Evolutionary conservation across 2,329 filamentous ascomycete genomes (phyloP).

Genomic region (Exophiala bonariae): DNA sequence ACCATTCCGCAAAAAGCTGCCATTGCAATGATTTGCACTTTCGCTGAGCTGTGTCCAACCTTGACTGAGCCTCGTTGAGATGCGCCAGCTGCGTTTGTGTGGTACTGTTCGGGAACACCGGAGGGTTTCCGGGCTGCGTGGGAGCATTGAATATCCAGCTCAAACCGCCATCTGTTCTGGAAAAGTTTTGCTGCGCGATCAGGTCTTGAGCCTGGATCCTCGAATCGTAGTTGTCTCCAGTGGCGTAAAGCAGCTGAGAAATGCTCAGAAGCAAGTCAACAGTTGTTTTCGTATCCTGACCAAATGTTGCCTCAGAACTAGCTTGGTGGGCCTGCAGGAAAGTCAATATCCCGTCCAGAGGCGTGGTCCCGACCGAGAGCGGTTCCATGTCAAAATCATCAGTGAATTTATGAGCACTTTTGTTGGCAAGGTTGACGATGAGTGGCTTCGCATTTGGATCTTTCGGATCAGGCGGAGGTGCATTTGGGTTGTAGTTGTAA

Average conservation of each 20-base stretch:
- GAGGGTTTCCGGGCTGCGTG: not conserved
- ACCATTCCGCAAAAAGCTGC: slow-evolving; percentile 46
- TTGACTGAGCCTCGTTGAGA: slow-evolving; percentile 20
- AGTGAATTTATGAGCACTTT: slow-evolving; percentile 20
- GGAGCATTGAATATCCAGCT: slow-evolving; percentile 1
- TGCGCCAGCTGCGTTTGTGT: not conserved
- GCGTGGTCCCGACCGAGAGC: slow-evolving; percentile 39
- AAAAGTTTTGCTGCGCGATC: slow-evolving; percentile 20
- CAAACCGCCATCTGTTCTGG: not conserved
- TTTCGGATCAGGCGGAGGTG: no score
- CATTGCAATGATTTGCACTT: slow-evolving; percentile 33
- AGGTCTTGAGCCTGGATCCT: slow-evolving; percentile 22
- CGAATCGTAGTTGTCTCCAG: slow-evolving; percentile 22
- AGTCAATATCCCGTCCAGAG: slow-evolving; percentile 40
- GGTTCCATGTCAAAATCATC: slow-evolving; percentile 22
- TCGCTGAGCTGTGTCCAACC: slow-evolving; percentile 17
- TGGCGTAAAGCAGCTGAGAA: slow-evolving; percentile 9
- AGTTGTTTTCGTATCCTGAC: not conserved
- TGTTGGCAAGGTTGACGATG: slow-evolving; percentile 33
- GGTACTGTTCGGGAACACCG: not conserved
- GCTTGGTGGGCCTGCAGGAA: slow-evolving; percentile 33
- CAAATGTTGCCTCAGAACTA: not conserved
- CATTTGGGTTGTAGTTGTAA: no score
- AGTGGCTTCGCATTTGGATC: slow-evolving; percentile 25
- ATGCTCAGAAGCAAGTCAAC: slow-evolving; percentile 11